Evolutionary conservation across 2,329 filamentous ascomycete species (phyloP).

Genomic region (Cordyceps militaris): DNA sequence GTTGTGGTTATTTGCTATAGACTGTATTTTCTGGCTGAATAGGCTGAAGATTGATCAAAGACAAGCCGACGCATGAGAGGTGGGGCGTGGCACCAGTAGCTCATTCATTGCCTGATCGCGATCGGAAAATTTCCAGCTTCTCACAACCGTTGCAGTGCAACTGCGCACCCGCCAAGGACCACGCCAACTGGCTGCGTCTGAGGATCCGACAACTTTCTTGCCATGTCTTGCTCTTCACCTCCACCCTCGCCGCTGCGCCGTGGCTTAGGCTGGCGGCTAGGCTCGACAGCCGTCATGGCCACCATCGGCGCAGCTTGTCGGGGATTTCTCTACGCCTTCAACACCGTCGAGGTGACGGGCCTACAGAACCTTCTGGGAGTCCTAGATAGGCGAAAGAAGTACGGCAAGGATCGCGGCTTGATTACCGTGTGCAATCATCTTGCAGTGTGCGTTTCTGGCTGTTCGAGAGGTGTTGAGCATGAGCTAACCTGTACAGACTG

Average conservation of each 20-base stretch:
- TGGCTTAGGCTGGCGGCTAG: constrained; percentile 61
- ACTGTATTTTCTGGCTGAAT: background rate
- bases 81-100: too few relatives aligned
- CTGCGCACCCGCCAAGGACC: constrained; percentile 2
- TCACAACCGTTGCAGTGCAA: background rate
- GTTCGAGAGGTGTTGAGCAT: background rate
- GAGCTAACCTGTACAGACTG: constrained; percentile 47
- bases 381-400: constrained; percentile 63
- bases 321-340: constrained; percentile 68
- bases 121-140: background rate
- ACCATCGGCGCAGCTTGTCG: constrained; percentile 63
- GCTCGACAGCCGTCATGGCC: constrained; percentile 69
- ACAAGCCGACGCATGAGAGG: too few relatives aligned
- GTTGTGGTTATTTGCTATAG: background rate
- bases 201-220: background rate
- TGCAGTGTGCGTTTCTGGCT: constrained; percentile 28
- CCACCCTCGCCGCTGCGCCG: constrained; percentile 35
- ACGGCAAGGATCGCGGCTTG: constrained; percentile 64
- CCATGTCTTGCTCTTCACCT: constrained; percentile 17
- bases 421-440: constrained; percentile 58
- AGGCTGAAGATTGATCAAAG: too few relatives aligned
- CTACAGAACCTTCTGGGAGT: constrained; percentile 67
- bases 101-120: background rate
- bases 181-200: constrained; percentile 10
- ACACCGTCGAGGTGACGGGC: constrained; percentile 68